Conservation (phyloP, 73 alveolate genomes). For the Paramecium octaurelia region DNA sequence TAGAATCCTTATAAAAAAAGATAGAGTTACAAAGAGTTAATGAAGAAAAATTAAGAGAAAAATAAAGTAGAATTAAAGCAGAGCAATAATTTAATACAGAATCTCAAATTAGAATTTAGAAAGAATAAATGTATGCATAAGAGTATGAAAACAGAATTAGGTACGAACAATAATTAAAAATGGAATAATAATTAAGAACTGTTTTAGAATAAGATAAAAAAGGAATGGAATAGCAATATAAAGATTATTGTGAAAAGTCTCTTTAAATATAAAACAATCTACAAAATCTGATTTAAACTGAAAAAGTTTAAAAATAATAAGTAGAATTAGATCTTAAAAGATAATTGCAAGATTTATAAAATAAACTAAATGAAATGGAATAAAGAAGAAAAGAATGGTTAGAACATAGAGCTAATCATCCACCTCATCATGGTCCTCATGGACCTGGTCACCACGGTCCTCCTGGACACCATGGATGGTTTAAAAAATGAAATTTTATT, state of each 20-base stretch:
- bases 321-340: not conserved
- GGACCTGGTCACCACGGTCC: not conserved
- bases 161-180: not conserved
- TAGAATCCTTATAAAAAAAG: not conserved
- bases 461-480: not conserved
- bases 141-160: not conserved
- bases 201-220: not conserved
- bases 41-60: not conserved
- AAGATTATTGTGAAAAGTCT: not conserved
- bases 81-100: not conserved
- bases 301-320: not conserved
- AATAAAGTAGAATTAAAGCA: not conserved
- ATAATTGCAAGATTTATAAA: not conserved
- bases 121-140: not conserved
- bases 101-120: not conserved
- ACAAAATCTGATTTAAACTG: not conserved
- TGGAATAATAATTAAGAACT: not conserved
- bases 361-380: not conserved
- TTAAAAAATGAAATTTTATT: not conserved
- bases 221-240: not conserved
- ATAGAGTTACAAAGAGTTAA: not conserved
- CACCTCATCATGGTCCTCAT: no score
- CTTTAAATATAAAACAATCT: not conserved
- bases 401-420: not conserved
- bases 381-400: not conserved